Evolutionary conservation across 2,329 filamentous ascomycete genomes (phyloP).

Genomic region (Thermomyces lanuginosus): DNA sequence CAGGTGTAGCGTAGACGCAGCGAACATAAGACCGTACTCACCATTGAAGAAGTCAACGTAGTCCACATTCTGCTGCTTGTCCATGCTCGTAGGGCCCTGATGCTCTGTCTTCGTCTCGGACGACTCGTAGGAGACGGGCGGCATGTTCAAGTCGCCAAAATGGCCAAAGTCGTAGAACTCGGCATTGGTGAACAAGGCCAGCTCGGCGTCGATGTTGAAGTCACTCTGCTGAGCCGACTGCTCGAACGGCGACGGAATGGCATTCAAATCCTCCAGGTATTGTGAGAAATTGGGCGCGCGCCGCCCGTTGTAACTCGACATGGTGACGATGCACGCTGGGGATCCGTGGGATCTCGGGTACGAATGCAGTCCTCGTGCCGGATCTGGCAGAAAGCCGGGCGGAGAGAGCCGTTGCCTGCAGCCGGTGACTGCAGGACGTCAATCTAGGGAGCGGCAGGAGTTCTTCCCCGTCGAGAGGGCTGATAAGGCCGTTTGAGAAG

Average conservation of each 20-base stretch:
- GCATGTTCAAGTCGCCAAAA: conserved; percentile 19
- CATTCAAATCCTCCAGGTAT: conserved; percentile 76
- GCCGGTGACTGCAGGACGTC: no score
- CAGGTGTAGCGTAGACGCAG: no score
- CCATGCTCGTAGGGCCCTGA: conserved; percentile 10
- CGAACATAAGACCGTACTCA: conserved; percentile 13
- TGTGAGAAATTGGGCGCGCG: conserved; percentile 76
- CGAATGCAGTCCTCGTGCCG: conserved; percentile 2
- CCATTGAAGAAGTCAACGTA: conserved; percentile 27
- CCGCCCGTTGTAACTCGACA: conserved; percentile 61
- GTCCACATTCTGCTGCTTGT: conserved; percentile 20
- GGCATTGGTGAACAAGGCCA: conserved; percentile 67
- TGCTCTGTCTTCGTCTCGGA: conserved; percentile 14
- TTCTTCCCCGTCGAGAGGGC: no score
- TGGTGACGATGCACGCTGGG: conserved; percentile 19
- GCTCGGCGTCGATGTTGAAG: conserved; percentile 52
- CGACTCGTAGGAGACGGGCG: conserved; percentile 14
- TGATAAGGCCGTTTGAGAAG: no score
- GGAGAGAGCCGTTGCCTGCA: no score
- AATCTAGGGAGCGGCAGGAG: no score
- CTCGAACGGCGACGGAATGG: conserved; percentile 46
- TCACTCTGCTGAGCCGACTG: conserved; percentile 43
- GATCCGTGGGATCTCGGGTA: conserved; percentile 2
- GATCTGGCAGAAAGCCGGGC: background rate
- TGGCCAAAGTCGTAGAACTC: conserved; percentile 65